Percentiles rank a stretch among this genome's conserved stretches.
phyloP scores from a whole-genome alignment of 805 yeast species.

The Barnettozyma californica region DNA sequence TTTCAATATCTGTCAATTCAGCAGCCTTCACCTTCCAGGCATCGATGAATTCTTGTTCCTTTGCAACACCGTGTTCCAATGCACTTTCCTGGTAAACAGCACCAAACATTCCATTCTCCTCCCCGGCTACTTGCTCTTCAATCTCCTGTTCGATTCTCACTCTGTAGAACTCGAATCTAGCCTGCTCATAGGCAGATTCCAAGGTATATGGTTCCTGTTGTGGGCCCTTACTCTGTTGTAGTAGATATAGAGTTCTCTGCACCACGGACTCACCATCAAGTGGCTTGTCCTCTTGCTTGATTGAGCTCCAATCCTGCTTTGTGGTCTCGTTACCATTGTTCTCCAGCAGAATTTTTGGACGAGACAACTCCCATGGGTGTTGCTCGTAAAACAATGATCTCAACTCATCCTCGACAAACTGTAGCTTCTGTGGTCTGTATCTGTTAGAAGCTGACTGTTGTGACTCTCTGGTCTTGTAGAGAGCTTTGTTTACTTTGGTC shows the following conservation, averaged over 20 bases:
- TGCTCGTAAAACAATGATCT: conserved; percentile 80
- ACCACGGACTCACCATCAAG: conserved; percentile 89
- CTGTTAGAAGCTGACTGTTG: conserved; percentile 10
- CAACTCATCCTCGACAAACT: conserved; percentile 60
- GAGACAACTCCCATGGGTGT: conserved; percentile 97
- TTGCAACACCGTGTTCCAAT: conserved; percentile 60
- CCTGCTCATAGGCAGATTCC: conserved; percentile 72
- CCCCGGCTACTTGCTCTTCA: conserved; percentile 63
- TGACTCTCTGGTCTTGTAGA: conserved; percentile 30
- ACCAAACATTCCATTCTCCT: conserved; percentile 85
- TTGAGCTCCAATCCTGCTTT: conserved; percentile 67
- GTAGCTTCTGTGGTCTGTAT: conserved; percentile 20
- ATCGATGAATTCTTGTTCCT: conserved; percentile 67
- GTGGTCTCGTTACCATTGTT: conserved; percentile 53
- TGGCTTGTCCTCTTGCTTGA: conserved; percentile 67
- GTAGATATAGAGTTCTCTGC: conserved; percentile 60
- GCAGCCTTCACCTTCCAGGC: conserved; percentile 71
- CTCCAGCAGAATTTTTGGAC: conserved; percentile 82
- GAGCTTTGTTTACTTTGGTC: conserved; percentile 8
- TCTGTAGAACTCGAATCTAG: conserved; percentile 84
- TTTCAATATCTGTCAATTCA: conserved; percentile 41
- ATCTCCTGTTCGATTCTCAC: conserved; percentile 81
- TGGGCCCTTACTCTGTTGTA: conserved; percentile 28
- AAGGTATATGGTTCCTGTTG: conserved; percentile 21
- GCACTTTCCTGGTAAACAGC: conserved; percentile 60